Percentiles rank a stretch among this genome's conserved stretches.
phyloP scores from a whole-genome alignment of 768 basidiomycete species.

The Lactifluus hygrophoroides region DNA sequence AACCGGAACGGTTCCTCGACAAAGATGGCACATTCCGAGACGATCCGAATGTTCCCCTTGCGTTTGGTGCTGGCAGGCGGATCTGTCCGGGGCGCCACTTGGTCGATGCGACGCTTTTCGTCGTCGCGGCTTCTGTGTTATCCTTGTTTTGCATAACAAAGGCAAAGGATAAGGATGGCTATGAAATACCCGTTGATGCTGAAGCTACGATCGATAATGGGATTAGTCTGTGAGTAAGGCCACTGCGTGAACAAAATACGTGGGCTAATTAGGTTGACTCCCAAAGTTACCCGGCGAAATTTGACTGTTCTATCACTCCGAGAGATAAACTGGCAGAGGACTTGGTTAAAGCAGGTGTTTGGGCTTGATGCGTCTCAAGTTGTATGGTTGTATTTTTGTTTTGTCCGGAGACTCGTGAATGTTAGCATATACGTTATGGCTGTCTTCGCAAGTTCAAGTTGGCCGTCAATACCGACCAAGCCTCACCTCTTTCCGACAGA shows the following conservation, averaged over 20 bases:
- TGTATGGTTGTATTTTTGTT: too few relatives aligned
- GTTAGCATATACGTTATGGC: too few relatives aligned
- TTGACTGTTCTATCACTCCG: slow-evolving; percentile 3
- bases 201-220: background rate
- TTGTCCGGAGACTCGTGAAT: too few relatives aligned
- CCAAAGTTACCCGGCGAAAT: background rate
- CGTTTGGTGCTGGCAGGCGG: slow-evolving; percentile 1
- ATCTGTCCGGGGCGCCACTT: slow-evolving; percentile 12
- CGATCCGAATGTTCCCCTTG: background rate
- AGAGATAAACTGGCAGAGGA: slow-evolving; percentile 3
- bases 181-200: slow-evolving; percentile 1
- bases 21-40: background rate
- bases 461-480: too few relatives aligned
- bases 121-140: background rate
- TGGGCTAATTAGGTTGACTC: background rate
- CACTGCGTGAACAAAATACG: background rate
- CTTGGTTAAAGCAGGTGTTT: background rate
- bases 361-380: background rate
- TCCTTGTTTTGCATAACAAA: background rate
- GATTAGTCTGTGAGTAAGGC: background rate
- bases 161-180: background rate
- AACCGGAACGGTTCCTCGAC: background rate
- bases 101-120: slow-evolving; percentile 2
- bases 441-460: too few relatives aligned
- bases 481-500: too few relatives aligned